Evolutionary conservation across 805 yeast species (phyloP), one percentile per base, ranked within the genome.

Genomic region (Ogataea ganodermae): DNA sequence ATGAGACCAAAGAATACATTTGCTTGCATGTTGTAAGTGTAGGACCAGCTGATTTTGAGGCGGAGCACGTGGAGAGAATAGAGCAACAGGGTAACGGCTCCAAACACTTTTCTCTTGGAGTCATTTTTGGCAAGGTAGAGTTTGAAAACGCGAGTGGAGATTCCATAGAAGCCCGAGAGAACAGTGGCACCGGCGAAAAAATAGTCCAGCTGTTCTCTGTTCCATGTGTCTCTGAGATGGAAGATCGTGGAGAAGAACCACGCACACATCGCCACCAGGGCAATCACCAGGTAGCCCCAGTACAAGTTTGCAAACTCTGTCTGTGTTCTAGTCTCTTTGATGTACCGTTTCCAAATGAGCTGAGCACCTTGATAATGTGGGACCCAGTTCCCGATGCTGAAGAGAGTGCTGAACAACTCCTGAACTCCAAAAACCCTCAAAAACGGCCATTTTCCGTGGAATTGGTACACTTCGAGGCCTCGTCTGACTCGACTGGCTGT

Each of bases 381-480:
- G 12, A 81, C 48, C 50, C 83, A 78, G 59, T 86, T 86, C 18
- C 79, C 74, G 4, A 86, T 58, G n/a, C 96, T 86, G 65, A 94
- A 92, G 1, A 89, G 17, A 1, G 86, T 82, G 12, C 95, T 84
- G 20, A 84, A 87, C 0, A 89, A 69, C 63, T 94, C 99, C 65
- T 94, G 99, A 10, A 86, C 71, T 0, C 96, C 96, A n/a, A 76
- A 67, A 0, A 86, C 61, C 42, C 99, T 74, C 14, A 72, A 52
- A 60, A 94, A 94, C 2, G 98, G 98, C 99, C 99, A 94, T 69
- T 94, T 94, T 0, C 99, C 99, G 66, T 94, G 97, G 68, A 89
- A 94, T 65, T 94, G 99, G 33, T 76, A 75, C 0, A 89, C 70
- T 46, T 81, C 83, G 49, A 76, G 73, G n/a, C 75, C 72, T 2